Evolutionary conservation across 2,329 filamentous ascomycete genomes (phyloP), one percentile per base, ranked within the genome.

Genomic region (Achaetomium macrosporum): DNA sequence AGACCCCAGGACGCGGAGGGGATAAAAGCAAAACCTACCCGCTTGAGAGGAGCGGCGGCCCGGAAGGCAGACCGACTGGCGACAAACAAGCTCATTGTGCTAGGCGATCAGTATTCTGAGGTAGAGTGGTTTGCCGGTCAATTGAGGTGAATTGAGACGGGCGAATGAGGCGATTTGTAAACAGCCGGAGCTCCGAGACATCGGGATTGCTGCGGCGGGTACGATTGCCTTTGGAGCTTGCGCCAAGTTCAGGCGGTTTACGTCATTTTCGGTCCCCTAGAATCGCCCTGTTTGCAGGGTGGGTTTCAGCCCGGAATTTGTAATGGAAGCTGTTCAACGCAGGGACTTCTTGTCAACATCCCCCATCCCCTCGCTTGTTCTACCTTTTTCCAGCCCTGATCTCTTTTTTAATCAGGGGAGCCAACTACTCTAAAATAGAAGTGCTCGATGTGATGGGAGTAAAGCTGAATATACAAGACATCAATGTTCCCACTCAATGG

Each of bases 21-120:
- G 25, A 30, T 29, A 45, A 29, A 3, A 20, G 40, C 37, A 15
- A 42, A 52, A 63, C 79, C 67, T 73, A 88, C 85, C 73, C 79
- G 79, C 69, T 77, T 81, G 61, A 87, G 69, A 60, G 85, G 83
- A 72, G 83, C 81, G 50, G 78, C 78, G 63, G 84, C 78, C 66
- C 84, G 79, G 66, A 87, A 76, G 59, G 76, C 74, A 64, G 82
- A 76, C 42, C 60, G 56, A 75, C 85, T 77, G 57, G 84, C 76
- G 57, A 84, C 76, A 66, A 88, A 85, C 83, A 89, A 87, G 60
- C 66, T 81, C 60, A 55, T 45, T 25, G 16, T 37, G 41, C 13
- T 37, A 16, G 5, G n/a, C 42, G 15, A 19, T 31, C 29, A 25
- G 8, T 36, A 29, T 36, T n/a, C 20, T 30, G 52, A 39, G 42